Evolutionary conservation across 2,329 filamentous ascomycete species (phyloP).

Genomic region (Talaromyces sp.): DNA sequence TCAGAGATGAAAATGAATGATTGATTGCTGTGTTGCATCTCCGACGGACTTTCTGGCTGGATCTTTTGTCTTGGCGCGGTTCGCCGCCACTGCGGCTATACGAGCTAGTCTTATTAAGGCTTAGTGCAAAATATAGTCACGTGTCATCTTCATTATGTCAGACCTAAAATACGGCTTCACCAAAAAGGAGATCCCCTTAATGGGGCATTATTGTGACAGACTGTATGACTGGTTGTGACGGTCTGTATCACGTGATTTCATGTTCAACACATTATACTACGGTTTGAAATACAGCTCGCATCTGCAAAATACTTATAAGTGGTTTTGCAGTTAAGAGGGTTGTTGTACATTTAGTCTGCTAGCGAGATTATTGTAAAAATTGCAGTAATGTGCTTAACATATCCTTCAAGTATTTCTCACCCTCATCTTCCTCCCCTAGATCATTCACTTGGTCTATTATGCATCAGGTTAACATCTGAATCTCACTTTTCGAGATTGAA

Average conservation of each 20-base stretch:
- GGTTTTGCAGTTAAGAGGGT: background rate
- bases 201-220: too few relatives aligned
- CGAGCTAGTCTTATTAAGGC: background rate
- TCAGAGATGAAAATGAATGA: constrained; percentile 24
- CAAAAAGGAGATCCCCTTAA: too few relatives aligned
- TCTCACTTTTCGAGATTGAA: background rate
- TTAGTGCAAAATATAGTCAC: background rate
- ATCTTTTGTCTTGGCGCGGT: constrained; percentile 26
- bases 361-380: constrained; percentile 29
- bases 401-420: constrained; percentile 55
- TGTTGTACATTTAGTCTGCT: constrained; percentile 2
- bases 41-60: constrained; percentile 25
- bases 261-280: too few relatives aligned
- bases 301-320: background rate
- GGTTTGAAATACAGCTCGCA: background rate
- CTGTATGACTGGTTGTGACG: too few relatives aligned
- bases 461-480: background rate
- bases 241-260: too few relatives aligned
- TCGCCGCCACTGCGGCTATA: constrained; percentile 27
- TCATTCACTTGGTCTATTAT: constrained; percentile 58
- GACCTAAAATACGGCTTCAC: too few relatives aligned
- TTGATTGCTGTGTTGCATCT: constrained; percentile 22
- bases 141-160: background rate
- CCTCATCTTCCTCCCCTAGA: constrained; percentile 55
- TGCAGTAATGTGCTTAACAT: constrained; percentile 61